Evolutionary conservation across 2,329 filamentous ascomycete species (phyloP).

Genomic region (Aspergillus aculeatus): DNA sequence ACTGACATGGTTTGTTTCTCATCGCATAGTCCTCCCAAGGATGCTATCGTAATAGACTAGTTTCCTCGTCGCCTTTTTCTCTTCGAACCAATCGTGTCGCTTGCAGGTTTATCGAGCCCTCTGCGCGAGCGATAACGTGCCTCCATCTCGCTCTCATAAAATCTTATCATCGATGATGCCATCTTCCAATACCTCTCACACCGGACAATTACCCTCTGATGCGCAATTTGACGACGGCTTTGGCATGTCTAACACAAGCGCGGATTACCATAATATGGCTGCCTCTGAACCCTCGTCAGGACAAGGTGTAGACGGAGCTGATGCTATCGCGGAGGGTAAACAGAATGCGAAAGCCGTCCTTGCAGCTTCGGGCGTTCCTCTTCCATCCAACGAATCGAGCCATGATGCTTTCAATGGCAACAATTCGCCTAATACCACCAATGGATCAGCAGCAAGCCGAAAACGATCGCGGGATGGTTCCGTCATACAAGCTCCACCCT

Average conservation of each 20-base stretch:
- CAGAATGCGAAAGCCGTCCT: conserved; percentile 60
- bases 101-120: conserved; percentile 18
- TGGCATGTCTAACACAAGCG: conserved; percentile 22
- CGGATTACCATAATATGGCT: conserved; percentile 21
- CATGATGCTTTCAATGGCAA: conserved; percentile 31
- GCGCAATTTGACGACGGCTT: conserved; percentile 26
- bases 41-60: conserved; percentile 31
- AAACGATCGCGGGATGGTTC: conserved; percentile 63
- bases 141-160: conserved; percentile 5
- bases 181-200: conserved; percentile 33
- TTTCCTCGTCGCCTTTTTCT: conserved; percentile 7
- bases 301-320: conserved; percentile 32
- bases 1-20: conserved; percentile 17
- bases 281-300: conserved; percentile 23
- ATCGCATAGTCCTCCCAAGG: conserved; percentile 21
- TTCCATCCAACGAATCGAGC: conserved; percentile 28
- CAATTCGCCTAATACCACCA: conserved; percentile 36
- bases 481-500: conserved; percentile 46
- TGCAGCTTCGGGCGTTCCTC: conserved; percentile 49
- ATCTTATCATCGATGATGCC: conserved; percentile 30
- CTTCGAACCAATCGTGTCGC: conserved; percentile 15
- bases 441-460: conserved; percentile 51
- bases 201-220: conserved; percentile 26
- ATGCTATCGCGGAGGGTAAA: conserved; percentile 58
- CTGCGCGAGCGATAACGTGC: conserved; percentile 22